These are phyloP conservation scores for Claviceps sp. DNA, from an alignment of 2,329 filamentous ascomycete species.

Conservation along the genomic window DNA sequence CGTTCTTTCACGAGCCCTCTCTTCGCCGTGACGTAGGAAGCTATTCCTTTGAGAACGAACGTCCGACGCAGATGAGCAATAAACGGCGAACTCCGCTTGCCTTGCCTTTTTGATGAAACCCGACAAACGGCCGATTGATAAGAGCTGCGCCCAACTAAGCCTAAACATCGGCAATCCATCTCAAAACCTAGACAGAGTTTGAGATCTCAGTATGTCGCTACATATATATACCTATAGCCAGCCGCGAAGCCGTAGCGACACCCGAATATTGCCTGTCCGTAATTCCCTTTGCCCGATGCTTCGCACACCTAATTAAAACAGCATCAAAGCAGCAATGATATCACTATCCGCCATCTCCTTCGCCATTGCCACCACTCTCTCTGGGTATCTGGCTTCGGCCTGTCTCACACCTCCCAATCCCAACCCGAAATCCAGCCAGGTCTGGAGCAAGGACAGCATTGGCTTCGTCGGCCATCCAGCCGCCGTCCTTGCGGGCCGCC, in stretches of 20 bases:
- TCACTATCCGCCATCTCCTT: constrained; percentile 3
- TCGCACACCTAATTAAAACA: not conserved
- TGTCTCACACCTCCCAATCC: constrained; percentile 2
- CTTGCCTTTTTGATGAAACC: not conserved
- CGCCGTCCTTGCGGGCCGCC: not conserved
- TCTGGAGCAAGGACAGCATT: constrained; percentile 3
- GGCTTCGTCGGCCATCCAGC: not conserved
- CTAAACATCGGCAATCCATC: not conserved
- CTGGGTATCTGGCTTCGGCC: constrained; percentile 1
- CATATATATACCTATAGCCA: no score
- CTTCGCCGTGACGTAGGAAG: not conserved
- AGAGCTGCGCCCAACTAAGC: no score
- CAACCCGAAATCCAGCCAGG: not conserved
- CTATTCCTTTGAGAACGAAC: not conserved
- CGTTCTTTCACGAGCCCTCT: not conserved
- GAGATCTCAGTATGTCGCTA: no score
- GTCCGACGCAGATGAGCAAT: not conserved
- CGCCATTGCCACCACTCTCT: not conserved
- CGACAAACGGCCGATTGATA: not conserved
- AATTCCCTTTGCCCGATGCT: no score
- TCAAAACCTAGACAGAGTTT: not conserved
- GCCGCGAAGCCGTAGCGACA: no score
- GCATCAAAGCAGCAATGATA: not conserved
- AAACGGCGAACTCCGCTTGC: not conserved
- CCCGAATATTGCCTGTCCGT: no score